Base-by-base conservation (phyloP, 176 grass and related monocot genomes). In the Eleusine coracana region DNA sequence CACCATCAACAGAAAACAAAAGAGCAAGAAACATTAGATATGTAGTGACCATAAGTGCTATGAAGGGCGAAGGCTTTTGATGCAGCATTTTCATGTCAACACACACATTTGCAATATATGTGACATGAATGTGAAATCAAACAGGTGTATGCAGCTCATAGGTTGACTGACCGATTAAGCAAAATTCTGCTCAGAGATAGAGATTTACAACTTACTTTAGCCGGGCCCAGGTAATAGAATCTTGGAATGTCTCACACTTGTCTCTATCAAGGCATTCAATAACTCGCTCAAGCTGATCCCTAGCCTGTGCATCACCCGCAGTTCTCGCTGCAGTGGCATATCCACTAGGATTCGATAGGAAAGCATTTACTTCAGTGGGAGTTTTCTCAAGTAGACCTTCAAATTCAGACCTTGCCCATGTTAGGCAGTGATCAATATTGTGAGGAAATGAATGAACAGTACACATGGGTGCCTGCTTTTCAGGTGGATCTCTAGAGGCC, bases 301-400 rank as follows among this genome's bases (percentile, higher is more conserved):
- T 94, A 73, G 90, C 94, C 34, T 97, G 94, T 31, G 94, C 94
- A 81, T 97, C 94, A 74, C 94, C 83, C 25, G 92, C 95, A 14
- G 74, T 97, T 92, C 83, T 92, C 86, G 89, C 83, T 61, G 66
- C 77, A 70, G 66, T 68, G 68, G 79, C 68, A 80, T 97, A 97
- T 77, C 81, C 76, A 87, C 51, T 67, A 81, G 86, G 95, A 84
- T 94, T 91, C 3, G 88, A 88, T 45, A 97, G 63, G 65, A 97
- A 97, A 20, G 87, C 84, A 85, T 97, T 94, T 66, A 94, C 95
- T 85, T 94, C 94, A 61, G 82, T 92, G 16, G 92, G 94, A 49
- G 92, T 92, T 83, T 97, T 97, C 87, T 97, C 94, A 62, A 97
- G 90, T 52, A 97, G 90, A 89, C 94, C 94, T 68, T 94, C 94